Base-by-base conservation (phyloP, 345 rosid genomes). In the Odontarrhena argentea region DNA sequence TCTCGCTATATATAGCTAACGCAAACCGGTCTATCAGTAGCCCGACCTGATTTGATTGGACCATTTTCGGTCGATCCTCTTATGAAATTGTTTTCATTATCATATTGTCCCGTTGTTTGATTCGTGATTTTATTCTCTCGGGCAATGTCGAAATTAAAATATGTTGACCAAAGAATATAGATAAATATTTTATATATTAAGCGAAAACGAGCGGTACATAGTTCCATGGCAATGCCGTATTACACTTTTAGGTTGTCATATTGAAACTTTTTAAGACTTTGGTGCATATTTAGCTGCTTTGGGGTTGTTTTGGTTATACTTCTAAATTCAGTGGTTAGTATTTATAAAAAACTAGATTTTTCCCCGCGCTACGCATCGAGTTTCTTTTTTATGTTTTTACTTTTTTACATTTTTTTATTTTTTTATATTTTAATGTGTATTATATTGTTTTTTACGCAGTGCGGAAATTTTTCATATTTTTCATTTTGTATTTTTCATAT, bases 41-140 rank as follows among this genome's bases (percentile, higher is more conserved):
- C 59, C 65, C 70, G 76, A 71, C 76, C 65, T 64, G 70, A 65
- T 73, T 65, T 41, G 76, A 73, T 22, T 63, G 25, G 6, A 38
- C 47, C 50, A 58, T 66, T 60, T 73, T 57, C 61, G 12, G 60
- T 55, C 71, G 47, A 64, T 55, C 70, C 76, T 64, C 36, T 46
- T 3, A 24, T 47, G 18, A 18, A 13, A 44, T 25, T 53, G 8
- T 22, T 41, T 41, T 59, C 30, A 26, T 41, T 60, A n/a, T 34
- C 7, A 3, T 60, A 51, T 54, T 13, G 35, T 44, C 3, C 32
- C 32, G 3, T 36, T 43, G 60, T 45, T 45, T 61, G 14, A 37
- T 51, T 28, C 40, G 8, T 56, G 64, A 40, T 48, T 30, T 63
- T 58, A 58, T 73, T 35, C 42, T 57, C 41, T 32, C 12, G 38